Conservation (phyloP, 2,329 filamentous ascomycete genomes). For the Cercospora zeae-maydis region DNA sequence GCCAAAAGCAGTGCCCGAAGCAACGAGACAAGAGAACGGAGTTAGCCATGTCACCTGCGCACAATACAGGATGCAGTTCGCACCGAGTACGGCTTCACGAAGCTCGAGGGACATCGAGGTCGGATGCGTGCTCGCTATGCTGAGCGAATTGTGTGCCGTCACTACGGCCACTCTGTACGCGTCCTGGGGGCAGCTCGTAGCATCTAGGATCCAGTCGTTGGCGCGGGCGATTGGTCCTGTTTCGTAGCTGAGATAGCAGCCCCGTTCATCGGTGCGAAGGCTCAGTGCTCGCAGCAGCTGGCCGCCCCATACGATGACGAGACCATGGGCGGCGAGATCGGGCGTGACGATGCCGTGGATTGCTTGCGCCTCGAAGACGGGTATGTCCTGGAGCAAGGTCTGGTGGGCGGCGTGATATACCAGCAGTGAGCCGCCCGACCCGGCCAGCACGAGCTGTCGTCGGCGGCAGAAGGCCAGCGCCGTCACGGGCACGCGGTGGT, state of each 20-base stretch:
- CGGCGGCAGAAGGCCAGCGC: constrained; percentile 40
- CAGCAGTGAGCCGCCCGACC: constrained; percentile 43
- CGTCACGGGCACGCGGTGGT: constrained; percentile 43
- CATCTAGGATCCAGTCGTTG: constrained; percentile 76
- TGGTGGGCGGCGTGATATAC: constrained; percentile 37
- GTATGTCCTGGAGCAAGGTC: constrained; percentile 34
- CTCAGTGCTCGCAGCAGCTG: constrained; percentile 13
- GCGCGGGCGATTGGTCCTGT: constrained; percentile 48
- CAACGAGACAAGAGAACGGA: constrained; percentile 62
- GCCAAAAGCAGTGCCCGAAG: constrained; percentile 89
- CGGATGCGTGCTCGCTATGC: constrained; percentile 34
- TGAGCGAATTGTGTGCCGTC: constrained; percentile 82
- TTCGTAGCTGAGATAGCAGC: constrained; percentile 21
- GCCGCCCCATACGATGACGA: constrained; percentile 67
- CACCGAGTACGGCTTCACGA: constrained; percentile 53
- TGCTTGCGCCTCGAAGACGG: constrained; percentile 63
- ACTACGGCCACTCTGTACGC: constrained; percentile 55
- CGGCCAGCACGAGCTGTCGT: constrained; percentile 38
- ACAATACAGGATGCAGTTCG: constrained; percentile 83
- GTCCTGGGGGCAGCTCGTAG: constrained; percentile 24
- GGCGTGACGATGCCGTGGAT: constrained; percentile 67
- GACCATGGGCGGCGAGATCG: constrained; percentile 25
- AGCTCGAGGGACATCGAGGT: constrained; percentile 3
- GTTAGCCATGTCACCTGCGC: constrained; percentile 67
- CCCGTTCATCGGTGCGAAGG: not conserved